Conservation (phyloP, 2,329 filamentous ascomycete genomes). For the Aspergillus caelatus region DNA sequence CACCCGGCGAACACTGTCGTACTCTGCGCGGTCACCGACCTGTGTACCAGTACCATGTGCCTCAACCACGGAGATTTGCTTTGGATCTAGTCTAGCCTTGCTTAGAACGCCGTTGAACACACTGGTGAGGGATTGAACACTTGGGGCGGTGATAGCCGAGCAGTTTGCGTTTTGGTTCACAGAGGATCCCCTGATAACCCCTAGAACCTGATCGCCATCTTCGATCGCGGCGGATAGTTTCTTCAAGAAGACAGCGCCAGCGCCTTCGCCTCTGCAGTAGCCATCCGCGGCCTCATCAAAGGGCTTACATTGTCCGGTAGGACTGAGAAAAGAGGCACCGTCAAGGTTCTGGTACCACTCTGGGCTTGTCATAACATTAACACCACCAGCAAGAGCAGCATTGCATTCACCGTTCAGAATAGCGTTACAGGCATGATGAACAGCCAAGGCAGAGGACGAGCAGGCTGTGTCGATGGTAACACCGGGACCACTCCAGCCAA, state of each 20-base stretch:
- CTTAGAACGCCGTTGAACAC: constrained; percentile 33
- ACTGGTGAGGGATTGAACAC: constrained; percentile 24
- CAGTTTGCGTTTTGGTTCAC: constrained; percentile 38
- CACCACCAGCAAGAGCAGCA: constrained; percentile 40
- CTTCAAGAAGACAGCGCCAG: constrained; percentile 52
- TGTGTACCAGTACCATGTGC: constrained; percentile 33
- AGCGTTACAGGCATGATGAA: constrained; percentile 28
- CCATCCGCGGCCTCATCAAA: constrained; percentile 54
- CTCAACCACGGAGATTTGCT: constrained; percentile 34
- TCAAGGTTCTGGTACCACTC: constrained; percentile 31
- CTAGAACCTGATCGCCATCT: constrained; percentile 51
- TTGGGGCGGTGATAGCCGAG: constrained; percentile 23
- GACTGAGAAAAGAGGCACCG: constrained; percentile 46
- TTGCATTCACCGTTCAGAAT: constrained; percentile 27
- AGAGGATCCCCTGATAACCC: constrained; percentile 35
- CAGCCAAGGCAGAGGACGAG: constrained; percentile 43
- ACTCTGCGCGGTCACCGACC: constrained; percentile 35
- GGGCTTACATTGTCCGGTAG: constrained; percentile 51
- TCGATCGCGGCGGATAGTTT: constrained; percentile 46
- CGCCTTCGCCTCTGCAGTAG: constrained; percentile 55
- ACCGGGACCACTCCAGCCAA: constrained; percentile 49
- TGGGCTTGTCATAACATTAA: constrained; percentile 33
- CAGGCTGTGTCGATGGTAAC: constrained; percentile 49
- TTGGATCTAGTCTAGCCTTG: constrained; percentile 23
- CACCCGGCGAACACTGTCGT: constrained; percentile 23